Evolutionary conservation across 805 yeast genomes (phyloP).

Genomic region (Sugiyamaella smithiae): DNA sequence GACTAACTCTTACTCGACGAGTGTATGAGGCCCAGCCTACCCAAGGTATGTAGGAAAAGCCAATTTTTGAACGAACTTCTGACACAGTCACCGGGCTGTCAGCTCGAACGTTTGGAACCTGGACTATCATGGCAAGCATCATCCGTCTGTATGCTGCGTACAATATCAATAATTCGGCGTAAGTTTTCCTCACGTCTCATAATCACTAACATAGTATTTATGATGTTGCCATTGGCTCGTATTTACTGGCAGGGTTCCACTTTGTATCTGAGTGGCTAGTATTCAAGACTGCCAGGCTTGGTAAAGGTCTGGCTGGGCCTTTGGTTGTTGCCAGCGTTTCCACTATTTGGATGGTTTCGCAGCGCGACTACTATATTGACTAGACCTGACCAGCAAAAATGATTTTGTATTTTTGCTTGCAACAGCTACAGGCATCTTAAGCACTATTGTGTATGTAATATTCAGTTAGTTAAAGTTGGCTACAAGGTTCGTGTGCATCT

Average conservation of each 20-base stretch:
- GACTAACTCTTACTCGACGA: slow-evolving; percentile 67
- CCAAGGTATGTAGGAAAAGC: slow-evolving; percentile 41
- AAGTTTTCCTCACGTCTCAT: slow-evolving; percentile 11
- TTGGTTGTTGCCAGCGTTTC: slow-evolving; percentile 71
- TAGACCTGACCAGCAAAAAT: neutral
- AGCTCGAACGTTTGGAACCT: slow-evolving; percentile 97
- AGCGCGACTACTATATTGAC: slow-evolving; percentile 56
- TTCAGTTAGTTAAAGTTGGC: no score
- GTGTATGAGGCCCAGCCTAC: slow-evolving; percentile 69
- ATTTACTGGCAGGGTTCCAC: slow-evolving; percentile 78
- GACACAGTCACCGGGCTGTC: slow-evolving; percentile 50
- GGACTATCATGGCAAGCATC: slow-evolving; percentile 87
- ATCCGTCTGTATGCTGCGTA: slow-evolving; percentile 87
- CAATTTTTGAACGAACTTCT: neutral
- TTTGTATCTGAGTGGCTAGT: slow-evolving; percentile 79
- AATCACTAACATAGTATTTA: slow-evolving; percentile 43
- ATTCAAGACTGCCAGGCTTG: slow-evolving; percentile 76
- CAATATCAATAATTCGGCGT: slow-evolving; percentile 59
- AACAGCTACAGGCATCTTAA: no score
- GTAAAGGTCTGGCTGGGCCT: slow-evolving; percentile 89
- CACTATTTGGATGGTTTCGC: slow-evolving; percentile 77
- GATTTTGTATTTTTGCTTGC: neutral
- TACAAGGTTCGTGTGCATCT: neutral
- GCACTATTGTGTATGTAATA: no score
- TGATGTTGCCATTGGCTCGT: slow-evolving; percentile 75